These are phyloP conservation scores for Digitaria exilis DNA, from an alignment of 202 grass and related monocot species.

Conservation along the genomic window DNA sequence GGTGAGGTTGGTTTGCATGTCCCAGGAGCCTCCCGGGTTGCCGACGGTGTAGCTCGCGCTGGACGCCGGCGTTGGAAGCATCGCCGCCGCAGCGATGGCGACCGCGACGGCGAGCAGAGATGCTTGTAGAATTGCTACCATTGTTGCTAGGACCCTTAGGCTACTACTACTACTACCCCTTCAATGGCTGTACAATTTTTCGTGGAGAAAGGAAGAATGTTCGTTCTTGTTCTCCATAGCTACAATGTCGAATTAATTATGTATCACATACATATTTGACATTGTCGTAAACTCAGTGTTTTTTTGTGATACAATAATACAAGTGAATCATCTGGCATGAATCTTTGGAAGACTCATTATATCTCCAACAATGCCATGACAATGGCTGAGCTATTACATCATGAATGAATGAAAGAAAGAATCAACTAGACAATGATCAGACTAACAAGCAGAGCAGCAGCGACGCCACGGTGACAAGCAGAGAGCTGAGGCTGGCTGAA, in stretches of 20 bases:
- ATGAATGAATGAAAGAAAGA: background rate
- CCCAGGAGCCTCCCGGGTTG: slow-evolving; percentile 50
- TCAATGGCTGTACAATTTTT: slow-evolving; percentile 44
- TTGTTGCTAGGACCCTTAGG: too few relatives aligned
- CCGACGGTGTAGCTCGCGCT: slow-evolving; percentile 42
- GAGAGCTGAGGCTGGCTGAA: background rate
- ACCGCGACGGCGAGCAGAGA: too few relatives aligned
- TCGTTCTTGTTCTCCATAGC: slow-evolving; percentile 47
- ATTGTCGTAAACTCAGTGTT: background rate
- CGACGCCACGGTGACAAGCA: background rate
- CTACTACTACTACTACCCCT: slow-evolving; percentile 22
- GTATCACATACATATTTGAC: background rate
- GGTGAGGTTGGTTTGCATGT: slow-evolving; percentile 45
- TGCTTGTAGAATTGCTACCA: too few relatives aligned
- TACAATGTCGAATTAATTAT: background rate
- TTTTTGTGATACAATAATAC: background rate
- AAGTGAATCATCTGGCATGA: background rate
- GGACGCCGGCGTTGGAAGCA: background rate
- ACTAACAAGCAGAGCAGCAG: background rate
- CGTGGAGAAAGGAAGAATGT: slow-evolving; percentile 48
- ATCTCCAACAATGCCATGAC: background rate
- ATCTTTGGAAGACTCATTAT: background rate
- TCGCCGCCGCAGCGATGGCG: background rate
- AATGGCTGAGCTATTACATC: background rate
- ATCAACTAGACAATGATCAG: background rate